Evolutionary conservation across 1,284 basidiomycete species (phyloP).

Genomic region (Golubevia sp.): DNA sequence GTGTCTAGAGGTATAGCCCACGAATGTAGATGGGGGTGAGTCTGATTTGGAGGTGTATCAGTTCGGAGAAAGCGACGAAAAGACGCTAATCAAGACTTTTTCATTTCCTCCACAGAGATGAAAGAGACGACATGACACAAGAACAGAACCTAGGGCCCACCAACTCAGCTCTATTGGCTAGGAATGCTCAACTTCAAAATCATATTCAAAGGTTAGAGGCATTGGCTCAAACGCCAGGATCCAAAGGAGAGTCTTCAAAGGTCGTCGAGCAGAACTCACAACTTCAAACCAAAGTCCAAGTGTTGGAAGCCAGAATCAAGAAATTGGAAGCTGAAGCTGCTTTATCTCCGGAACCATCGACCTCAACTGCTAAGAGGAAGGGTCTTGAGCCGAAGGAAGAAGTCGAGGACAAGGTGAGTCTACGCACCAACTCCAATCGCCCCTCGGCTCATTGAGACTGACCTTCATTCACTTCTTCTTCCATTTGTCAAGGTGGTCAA

Average conservation of each 20-base stretch:
- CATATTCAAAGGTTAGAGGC: not conserved
- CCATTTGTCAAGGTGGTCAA: not conserved
- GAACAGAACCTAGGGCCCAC: not conserved
- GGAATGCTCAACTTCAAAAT: not conserved
- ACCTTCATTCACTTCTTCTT: not conserved
- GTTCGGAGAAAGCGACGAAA: not conserved
- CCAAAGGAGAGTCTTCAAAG: too few relatives aligned
- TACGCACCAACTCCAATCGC: not conserved
- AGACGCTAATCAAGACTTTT: not conserved
- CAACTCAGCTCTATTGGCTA: not conserved
- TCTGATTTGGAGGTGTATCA: too few relatives aligned
- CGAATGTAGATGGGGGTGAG: not conserved
- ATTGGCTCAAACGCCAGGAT: too few relatives aligned
- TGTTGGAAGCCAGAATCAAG: not conserved
- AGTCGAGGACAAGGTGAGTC: not conserved
- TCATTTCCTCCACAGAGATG: not conserved
- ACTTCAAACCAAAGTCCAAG: not conserved
- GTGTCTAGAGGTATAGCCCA: too few relatives aligned
- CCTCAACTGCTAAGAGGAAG: not conserved
- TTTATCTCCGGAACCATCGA: not conserved
- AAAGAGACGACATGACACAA: not conserved
- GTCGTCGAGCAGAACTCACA: too few relatives aligned
- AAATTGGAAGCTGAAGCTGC: not conserved
- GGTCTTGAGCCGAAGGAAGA: not conserved
- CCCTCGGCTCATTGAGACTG: not conserved